A percentile compares a stretch with the other conserved stretches of the same genome.
These are phyloP conservation scores for Corynascus novoguineensis DNA, from an alignment of 495 filamentous ascomycete genomes.

Conservation along the genomic window DNA sequence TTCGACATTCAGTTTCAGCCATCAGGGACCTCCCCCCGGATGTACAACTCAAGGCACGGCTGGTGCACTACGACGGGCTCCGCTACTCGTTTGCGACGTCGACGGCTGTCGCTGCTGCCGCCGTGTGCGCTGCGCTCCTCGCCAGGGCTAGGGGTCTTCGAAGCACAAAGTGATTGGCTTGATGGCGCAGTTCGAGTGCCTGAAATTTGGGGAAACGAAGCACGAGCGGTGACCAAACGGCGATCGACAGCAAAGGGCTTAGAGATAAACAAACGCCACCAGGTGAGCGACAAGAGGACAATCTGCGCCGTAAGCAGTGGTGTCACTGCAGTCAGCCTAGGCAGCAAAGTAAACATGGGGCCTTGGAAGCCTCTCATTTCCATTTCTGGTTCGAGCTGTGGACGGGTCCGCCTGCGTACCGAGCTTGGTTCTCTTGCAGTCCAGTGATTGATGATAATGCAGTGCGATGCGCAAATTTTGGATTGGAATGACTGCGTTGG, in stretches of 20 bases:
- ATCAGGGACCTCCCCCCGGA: constrained; percentile 51
- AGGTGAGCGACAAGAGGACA: neutral
- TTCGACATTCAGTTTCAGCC: constrained; percentile 55
- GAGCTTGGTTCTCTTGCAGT: no score
- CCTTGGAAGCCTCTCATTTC: neutral
- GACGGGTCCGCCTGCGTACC: no score
- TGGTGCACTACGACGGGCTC: constrained; percentile 57
- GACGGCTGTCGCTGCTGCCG: constrained; percentile 46
- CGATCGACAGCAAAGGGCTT: neutral
- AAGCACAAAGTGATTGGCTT: constrained; percentile 20
- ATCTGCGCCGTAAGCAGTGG: no score
- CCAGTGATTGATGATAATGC: no score
- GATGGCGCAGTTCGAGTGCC: neutral
- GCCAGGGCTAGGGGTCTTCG: constrained; percentile 45
- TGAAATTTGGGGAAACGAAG: neutral
- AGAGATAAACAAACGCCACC: no score
- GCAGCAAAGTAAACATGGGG: neutral
- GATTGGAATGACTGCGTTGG: no score
- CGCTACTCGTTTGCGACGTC: constrained; percentile 51
- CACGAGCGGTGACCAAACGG: neutral
- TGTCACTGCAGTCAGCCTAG: no score
- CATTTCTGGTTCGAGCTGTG: neutral
- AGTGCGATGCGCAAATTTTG: no score
- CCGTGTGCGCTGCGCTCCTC: constrained; percentile 48
- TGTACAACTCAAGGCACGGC: constrained; percentile 52